Percentiles rank a stretch among this genome's conserved stretches.
These are phyloP conservation scores for Monosporascus cannonballus DNA, from an alignment of 2,329 filamentous ascomycete genomes.

Conservation along the genomic window DNA sequence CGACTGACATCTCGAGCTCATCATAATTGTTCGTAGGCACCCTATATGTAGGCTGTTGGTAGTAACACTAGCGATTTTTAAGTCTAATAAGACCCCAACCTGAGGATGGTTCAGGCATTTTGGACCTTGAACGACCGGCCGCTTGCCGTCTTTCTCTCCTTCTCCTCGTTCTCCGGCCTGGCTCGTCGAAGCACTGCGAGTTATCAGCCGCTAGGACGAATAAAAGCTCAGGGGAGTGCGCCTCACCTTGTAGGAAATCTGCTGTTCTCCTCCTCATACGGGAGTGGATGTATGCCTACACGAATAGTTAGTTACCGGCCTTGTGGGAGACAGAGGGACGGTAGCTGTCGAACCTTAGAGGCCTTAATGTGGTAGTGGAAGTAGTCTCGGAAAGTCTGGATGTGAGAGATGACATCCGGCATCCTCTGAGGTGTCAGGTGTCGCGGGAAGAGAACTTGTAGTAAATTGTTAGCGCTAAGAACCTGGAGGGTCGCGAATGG, in stretches of 20 bases:
- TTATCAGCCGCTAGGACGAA: not conserved
- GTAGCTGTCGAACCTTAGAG: constrained; percentile 59
- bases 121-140: constrained; percentile 76
- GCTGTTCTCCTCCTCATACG: constrained; percentile 96
- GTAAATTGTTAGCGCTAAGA: not conserved
- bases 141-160: constrained; percentile 96
- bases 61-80: not conserved
- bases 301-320: constrained; percentile 4
- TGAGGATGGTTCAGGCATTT: constrained; percentile 4
- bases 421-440: constrained; percentile 87
- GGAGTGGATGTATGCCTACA: constrained; percentile 88
- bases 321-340: not conserved
- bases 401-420: constrained; percentile 94
- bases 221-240: not conserved
- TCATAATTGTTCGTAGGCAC: not conserved
- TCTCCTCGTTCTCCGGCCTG: constrained; percentile 90
- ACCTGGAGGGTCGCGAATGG: no score
- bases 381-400: constrained; percentile 99
- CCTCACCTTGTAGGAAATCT: constrained; percentile 93
- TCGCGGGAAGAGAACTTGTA: constrained; percentile 82
- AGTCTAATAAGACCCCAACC: not conserved
- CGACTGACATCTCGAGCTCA: not conserved
- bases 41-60: not conserved
- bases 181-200: constrained; percentile 82
- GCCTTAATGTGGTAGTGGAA: constrained; percentile 99